Evolutionary conservation across 2,329 filamentous ascomycete species (phyloP), one percentile per base, ranked within the genome.

Genomic region (Trichoderma brevicompactum): DNA sequence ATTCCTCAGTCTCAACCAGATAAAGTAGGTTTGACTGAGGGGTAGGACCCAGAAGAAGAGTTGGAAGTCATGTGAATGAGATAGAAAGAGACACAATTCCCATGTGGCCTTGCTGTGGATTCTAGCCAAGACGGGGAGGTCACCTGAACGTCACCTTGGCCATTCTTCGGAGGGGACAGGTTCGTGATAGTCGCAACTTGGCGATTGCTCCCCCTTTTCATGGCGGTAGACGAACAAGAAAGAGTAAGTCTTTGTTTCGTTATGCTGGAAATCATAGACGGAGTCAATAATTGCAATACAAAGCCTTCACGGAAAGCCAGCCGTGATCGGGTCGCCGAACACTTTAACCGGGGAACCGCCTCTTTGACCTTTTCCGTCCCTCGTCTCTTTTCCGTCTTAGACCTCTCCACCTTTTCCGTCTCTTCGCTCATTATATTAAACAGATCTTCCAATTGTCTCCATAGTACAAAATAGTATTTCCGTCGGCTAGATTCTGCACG

Each of bases 1-100:
- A 1, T 65, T 54, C 41, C 55, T 65, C 41, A 65, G 56, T n/a
- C 55, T 65, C 36, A 65, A 56, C 41, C 61, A 63, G 59, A 53
- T 63, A 7, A 64, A 64, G 34, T 64, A 64, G 41, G 13, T 3
- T 7, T 5, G 50, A 5, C 6, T 13, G 19, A 55, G 52, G 13
- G 17, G n/a, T 28, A n/a, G 40, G 38, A 28, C n/a, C 7, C n/a
- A 19, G 13, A 48, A 41, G 32, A 41, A 8, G 23, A 40, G 6
- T 28, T 17, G 13, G 34, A 41, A 4, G 34, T 10, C 38, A 46
- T 48, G 34, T 17, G 17, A 23, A 49, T 40, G 10, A 34, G 7
- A 50, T 43, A 28, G 10, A 49, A 41, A 8, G 36, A 41, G 9
- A 34, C 8, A 28, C 9, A 58, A 6, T 9, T 10, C 2, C 6